Evolutionary conservation across 805 yeast genomes (phyloP).

Genomic region (Schwanniomyces occidentalis): DNA sequence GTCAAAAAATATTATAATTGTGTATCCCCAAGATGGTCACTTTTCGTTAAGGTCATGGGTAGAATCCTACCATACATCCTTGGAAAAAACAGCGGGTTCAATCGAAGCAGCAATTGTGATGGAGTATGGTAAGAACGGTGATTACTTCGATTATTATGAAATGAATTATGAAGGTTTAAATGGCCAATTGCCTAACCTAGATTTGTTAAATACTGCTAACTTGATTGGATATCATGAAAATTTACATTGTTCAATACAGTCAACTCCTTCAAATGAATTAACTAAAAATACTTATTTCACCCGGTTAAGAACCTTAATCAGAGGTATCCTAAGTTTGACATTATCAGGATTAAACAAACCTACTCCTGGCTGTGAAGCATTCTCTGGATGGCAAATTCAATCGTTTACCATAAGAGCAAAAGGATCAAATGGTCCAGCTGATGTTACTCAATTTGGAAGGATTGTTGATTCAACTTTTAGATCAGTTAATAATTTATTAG

Average conservation of each 20-base stretch:
- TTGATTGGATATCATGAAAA: conserved; percentile 74
- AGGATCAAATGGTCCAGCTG: conserved; percentile 59
- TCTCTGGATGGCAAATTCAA: conserved; percentile 95
- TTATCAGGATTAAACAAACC: conserved; percentile 61
- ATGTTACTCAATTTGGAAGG: conserved; percentile 90
- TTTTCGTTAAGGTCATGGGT: conserved; percentile 84
- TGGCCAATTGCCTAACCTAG: conserved; percentile 95
- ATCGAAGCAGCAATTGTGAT: conserved; percentile 87
- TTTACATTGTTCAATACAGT: conserved; percentile 66
- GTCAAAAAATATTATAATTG: conserved; percentile 91
- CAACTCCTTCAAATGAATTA: conserved; percentile 48
- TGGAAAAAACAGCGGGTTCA: conserved; percentile 89
- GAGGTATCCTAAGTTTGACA: conserved; percentile 70
- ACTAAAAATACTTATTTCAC: conserved; percentile 49
- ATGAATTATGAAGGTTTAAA: conserved; percentile 83
- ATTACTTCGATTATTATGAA: conserved; percentile 73
- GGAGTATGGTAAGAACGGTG: conserved; percentile 70
- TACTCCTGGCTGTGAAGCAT: conserved; percentile 79
- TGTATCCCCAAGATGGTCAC: conserved; percentile 72
- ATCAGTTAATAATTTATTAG: conserved; percentile 86
- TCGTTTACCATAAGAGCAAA: conserved; percentile 77
- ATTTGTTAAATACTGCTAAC: conserved; percentile 81
- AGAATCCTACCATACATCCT: conserved; percentile 81
- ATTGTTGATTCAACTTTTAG: conserved; percentile 84
- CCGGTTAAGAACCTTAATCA: conserved; percentile 57